Base-by-base conservation (phyloP, 1,284 basidiomycete species). In the Leccinum ponderosum region DNA sequence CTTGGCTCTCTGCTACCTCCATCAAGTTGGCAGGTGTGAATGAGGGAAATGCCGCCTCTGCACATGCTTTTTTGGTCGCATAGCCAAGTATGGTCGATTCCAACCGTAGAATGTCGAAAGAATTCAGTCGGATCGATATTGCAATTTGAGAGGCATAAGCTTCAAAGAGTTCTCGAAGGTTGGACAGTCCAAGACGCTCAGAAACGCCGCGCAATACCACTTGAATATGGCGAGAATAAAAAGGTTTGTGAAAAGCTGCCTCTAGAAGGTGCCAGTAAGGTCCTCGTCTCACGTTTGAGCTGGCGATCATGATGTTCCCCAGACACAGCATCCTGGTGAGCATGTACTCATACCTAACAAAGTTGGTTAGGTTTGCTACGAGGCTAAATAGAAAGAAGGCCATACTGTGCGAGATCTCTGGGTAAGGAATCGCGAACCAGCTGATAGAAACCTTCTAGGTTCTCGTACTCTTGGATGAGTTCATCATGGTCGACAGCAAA, bases 231-330 rank as follows among this genome's bases (percentile, higher is more conserved):
- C 68, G 69, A 7, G 82, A 77, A 69, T 88, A 91, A 17, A 68
- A 66, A 12, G 77, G 68, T 11, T 76, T 77, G 66, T 77, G 75
- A 47, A 82, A 79, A 65, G 78, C 86, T 54, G 86, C 83, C 72
- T 95, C 93, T 60, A 98, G 79, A 39, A 98, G 74, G 73, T 96
- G 89, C 84, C 91, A 95, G 69, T 97, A 93, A 1, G 94, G 85
- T 0, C 87, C 89, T n/a, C 91, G 84, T n/a, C 96, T 85, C 11
- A 92, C 84, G 1, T 85, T 83, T 2, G 93, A 90, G 69, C 88
- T 92, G 17, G 87, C 83, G 33, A 98, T 83, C 78, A 96, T 90
- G 63, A 93, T 84, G 73, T 98, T 98, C 25, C 89, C 87, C 29
- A 95, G 79, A 63, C 85, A 87, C 14, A 98, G 75, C 20, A 93